Evolutionary conservation across 257 asterid species (phyloP), one percentile per base, ranked within the genome.

Genomic region (Thymus mandschuricus): DNA sequence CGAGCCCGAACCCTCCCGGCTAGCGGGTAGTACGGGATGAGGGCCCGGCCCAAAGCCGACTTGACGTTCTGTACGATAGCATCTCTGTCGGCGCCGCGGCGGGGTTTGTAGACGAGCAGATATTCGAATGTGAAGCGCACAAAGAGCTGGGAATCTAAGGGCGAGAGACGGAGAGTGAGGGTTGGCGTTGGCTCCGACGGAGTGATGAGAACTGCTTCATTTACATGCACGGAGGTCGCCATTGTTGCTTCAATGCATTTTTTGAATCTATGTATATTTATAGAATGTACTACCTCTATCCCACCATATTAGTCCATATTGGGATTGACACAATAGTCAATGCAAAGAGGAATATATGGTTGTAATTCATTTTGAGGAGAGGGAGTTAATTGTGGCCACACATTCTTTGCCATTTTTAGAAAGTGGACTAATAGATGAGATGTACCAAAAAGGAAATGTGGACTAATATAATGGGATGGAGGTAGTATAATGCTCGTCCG

Each of bases 71-170:
- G 74, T 0, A 64, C 21, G 50, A 72, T 55, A 7, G 83, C 48
- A n/a, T 54, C n/a, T 72, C 64, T 69, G 34, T 84, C 80, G 6
- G 75, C 59, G 0, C 70, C 82, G 6, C 7, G 71, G 45, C 33
- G 64, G 4, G 89, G 82, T 61, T 64, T 65, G 76, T 83, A 90
- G 8, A 90, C 82, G 1, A 90, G 78, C 54, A 90, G 51, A 51
- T 86, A 86, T 44, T 90, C 96, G 45, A 85, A 64, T 38, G 86
- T 83, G 73, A 90, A 90, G 12, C 95, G 91, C 8, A 88, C 81
- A 70, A 90, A 90, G 3, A 81, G 82, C 71, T 90, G 92, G 56
- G 96, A 90, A 65, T 90, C 96, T 31, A 90, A 61, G 10, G 91
- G 82, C 10, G 96, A 88, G 69, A 90, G 95, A 5, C 55, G 90